phyloP scores from a whole-genome alignment of 139 green algal species.

The Trebouxia sp. region DNA sequence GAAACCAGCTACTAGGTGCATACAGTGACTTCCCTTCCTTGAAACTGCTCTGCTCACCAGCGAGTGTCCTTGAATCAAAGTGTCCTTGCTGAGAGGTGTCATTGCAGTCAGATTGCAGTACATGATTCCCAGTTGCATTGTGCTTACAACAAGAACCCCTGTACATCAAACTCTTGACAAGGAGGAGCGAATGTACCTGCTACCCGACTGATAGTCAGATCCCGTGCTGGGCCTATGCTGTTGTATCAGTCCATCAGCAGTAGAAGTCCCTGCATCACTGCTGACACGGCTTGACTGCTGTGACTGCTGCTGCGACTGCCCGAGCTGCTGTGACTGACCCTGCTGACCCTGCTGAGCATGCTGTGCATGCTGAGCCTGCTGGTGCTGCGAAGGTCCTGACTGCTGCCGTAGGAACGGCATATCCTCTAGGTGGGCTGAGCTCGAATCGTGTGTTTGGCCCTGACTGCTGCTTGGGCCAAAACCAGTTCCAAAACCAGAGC shows the following conservation, averaged over 20 bases:
- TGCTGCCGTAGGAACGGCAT: constrained; percentile 6
- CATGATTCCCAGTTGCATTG: too few relatives aligned
- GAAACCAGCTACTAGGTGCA: too few relatives aligned
- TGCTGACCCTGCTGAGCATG: too few relatives aligned
- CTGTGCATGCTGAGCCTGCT: constrained; percentile 3
- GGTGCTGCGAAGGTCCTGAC: neutral
- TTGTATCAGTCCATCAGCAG: constrained; percentile 19
- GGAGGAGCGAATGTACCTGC: too few relatives aligned
- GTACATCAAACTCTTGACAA: too few relatives aligned
- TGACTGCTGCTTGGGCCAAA: constrained; percentile 18
- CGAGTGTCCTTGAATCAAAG: too few relatives aligned
- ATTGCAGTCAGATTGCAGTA: too few relatives aligned
- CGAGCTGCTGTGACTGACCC: neutral
- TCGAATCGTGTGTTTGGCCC: neutral
- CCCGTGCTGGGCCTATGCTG: neutral
- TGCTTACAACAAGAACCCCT: too few relatives aligned
- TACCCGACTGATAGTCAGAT: neutral
- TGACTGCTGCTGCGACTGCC: constrained; percentile 3
- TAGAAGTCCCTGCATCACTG: neutral
- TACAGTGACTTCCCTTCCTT: too few relatives aligned
- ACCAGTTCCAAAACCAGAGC: constrained; percentile 34
- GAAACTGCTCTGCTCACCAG: too few relatives aligned
- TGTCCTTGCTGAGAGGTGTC: too few relatives aligned
- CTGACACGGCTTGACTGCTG: neutral
- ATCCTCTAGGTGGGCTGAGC: neutral